Base-by-base conservation (phyloP, 257 asterid genomes). In the Lycium ferocissimum region DNA sequence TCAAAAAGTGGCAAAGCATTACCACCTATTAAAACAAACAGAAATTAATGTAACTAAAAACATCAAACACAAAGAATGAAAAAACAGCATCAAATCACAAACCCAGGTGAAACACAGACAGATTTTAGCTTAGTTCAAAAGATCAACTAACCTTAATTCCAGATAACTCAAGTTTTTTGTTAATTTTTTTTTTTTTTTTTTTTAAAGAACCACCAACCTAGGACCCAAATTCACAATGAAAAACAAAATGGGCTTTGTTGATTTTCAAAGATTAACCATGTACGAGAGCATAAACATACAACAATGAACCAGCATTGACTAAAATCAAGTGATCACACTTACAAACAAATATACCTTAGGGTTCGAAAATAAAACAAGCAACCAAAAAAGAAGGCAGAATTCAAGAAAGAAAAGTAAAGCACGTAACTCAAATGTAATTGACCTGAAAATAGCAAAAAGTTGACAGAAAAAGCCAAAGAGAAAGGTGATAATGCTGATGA, bases 261-360 rank as follows among this genome's bases (percentile, higher is more conserved):
- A 53, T 65, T 87, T 62, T 57, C 38, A 85, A 49, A 58, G 38
- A 53, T 26, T 6, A 17, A 83, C 62, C 70, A 70, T 85, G 43
- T 70, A 51, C 81, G 63, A 59, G 22, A 49, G 61, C 79, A 86
- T 33, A 62, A 73, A 86, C 88, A 57, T 14, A 73, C 58, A 54
- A 10, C 70, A 81, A 65, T n/a, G n/a, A n/a, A n/a, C n/a, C 62
- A 63, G 86, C 83, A 87, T 37, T 70, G 79, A 67, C 71, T 37
- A 43, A 9, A 59, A 83, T 43, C 8, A 54, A 81, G 40, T 65
- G 85, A 88, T 88, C 85, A 86, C 37, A 69, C 56, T 13, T 53
- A 2, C 45, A 88, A 80, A n/a, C 71, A 65, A 65, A 12, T 65
- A 65, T 87, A 20, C 3, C 47, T 86, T 62, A 62, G 40, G 63